Conservation (phyloP, 768 basidiomycete genomes). For the Kwoniella bestiolae region DNA sequence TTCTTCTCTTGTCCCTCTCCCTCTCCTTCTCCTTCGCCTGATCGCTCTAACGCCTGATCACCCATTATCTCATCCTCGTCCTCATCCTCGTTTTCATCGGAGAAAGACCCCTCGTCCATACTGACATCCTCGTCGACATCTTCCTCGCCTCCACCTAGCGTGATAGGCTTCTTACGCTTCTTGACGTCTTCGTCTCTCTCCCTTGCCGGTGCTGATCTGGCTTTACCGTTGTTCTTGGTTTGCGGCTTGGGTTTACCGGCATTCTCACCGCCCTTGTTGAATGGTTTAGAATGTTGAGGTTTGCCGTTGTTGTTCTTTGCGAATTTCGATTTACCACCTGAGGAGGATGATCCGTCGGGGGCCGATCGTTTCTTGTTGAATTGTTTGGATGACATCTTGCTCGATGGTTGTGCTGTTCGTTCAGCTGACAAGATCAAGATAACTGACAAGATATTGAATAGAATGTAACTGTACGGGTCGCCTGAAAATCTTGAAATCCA, state of each 20-base stretch:
- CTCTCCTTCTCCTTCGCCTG: constrained; percentile 24
- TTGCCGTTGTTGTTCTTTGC: constrained; percentile 10
- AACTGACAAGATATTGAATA: no score
- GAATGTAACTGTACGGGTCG: no score
- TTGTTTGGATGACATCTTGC: constrained; percentile 7
- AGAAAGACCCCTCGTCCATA: constrained; percentile 20
- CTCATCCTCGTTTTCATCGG: constrained; percentile 26
- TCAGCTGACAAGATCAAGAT: no score
- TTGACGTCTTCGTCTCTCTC: constrained; percentile 24
- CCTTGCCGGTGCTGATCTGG: not conserved
- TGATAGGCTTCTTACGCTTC: constrained; percentile 42
- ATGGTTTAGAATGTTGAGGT: not conserved
- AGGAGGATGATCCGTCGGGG: not conserved
- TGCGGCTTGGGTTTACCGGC: not conserved
- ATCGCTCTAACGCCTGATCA: constrained; percentile 15
- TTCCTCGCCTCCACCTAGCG: constrained; percentile 38
- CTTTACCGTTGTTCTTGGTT: not conserved
- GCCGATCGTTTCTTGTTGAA: constrained; percentile 10
- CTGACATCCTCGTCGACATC: constrained; percentile 33
- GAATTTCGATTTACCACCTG: not conserved
- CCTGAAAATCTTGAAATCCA: no score
- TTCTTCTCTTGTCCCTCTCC: constrained; percentile 30
- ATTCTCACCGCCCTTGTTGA: not conserved
- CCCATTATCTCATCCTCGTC: constrained; percentile 35
- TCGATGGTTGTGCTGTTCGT: no score